Evolutionary conservation across 495 filamentous ascomycete species (phyloP), one percentile per base, ranked within the genome.

Genomic region (Zalerion maritima): DNA sequence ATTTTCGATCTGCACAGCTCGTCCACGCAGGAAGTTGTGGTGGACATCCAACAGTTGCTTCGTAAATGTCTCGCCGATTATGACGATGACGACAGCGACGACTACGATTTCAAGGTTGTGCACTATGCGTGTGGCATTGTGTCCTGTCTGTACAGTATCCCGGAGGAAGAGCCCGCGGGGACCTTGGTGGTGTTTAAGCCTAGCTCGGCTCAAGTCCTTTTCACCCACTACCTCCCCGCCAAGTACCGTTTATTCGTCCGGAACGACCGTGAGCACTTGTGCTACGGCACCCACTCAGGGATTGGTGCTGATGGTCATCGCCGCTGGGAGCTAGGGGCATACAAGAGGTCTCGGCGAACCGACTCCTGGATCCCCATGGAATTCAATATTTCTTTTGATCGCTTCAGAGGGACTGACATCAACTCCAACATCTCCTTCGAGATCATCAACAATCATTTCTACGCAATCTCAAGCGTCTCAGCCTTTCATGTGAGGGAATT

Each of bases 401-500:
- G 65, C 5, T 54, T 77, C 35, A 64, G 68, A 7, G 75, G 75
- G 1, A 58, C 54, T 16, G 79, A 84, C 28, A 61, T 85, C 21
- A 72, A 72, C 5, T 67, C 67, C 24, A 76, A 68, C 1, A 54
- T 81, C 14, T 78, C 72, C 38, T 89, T 89, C 44, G 73, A 79
- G 35, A 70, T 85, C 21, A 56, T 75, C 37, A 55, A 73, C 15
- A 67, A 60, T n/a, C 60, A 71, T 41, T 72, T 89, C 17, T 85
- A 86, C 40, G 73, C 64, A 0, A 55, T 86, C 4, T 81, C 79
- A 2, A 84, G 75, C 28, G 62, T 72, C 37, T 64, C 65, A 5
- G 58, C 67, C 6, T 69, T 73, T 29, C 66, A 76, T 24, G 63
- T 73, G 4, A 69, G 78, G 28, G 74, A 80, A 32, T 44, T 64